Base-by-base conservation (phyloP, 148 eudicot species). In the Talinum fruticosum region DNA sequence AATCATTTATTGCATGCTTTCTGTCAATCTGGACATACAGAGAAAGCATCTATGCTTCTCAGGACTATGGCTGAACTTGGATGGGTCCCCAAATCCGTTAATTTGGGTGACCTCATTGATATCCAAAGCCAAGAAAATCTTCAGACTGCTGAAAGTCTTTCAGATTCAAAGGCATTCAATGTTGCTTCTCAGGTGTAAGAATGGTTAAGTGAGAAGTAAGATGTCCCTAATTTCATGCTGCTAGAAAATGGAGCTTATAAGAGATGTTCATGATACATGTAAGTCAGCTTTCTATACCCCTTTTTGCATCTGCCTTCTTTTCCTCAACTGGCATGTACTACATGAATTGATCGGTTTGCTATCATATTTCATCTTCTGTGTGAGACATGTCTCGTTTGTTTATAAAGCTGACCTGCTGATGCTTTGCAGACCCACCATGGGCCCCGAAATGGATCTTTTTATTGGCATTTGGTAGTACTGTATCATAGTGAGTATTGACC, bases 11-110 rank as follows among this genome's bases (percentile, higher is more conserved):
- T 85, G 62, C 76, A 47, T 66, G 86, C 85, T 33, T 78, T 93
- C 54, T 71, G 57, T 35, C 84, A 84, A 71, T 81, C 88, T 16
- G 84, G 89, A 76, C 69, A 85, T 49, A 38, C 81, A 35, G 87
- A 87, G 61, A 79, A 87, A 77, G 82, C 90, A 41, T 79, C 78
- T 75, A 78, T 71, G 68, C 75, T 89, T 80, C 79, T 88, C 62
- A 81, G 84, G 35, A 78, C 69, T 47, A 84, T 90, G 91, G 77
- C 38, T 47, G 82, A 79, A 79, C 87, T 80, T 75, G 82, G 83
- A 54, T 89, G 94, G 97, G 76, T 92, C 72, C 86, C 94, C 0
- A 70, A 73, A 62, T 72, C 87, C 49, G 41, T 79, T 70, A 79
- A 66, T 66, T 82, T 85, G 76, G 79, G 69, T 38, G 88, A 87